Evolutionary conservation across 495 filamentous ascomycete species (phyloP), one percentile per base, ranked within the genome.

Genomic region (Tuber magnatum): DNA sequence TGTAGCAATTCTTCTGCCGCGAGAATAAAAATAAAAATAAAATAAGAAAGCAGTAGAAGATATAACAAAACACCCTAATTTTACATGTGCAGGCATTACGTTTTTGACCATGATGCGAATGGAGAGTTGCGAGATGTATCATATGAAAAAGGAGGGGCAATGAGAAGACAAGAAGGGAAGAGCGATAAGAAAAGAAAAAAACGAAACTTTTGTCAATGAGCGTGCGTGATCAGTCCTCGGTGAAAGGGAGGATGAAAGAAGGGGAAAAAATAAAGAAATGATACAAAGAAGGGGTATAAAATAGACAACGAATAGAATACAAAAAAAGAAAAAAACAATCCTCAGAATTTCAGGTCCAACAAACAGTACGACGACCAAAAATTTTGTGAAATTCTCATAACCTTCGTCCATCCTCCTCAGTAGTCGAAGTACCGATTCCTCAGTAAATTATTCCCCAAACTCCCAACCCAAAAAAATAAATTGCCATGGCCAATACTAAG

Each of bases 381-480:
- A 0, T 35, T 35, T 65, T 20, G 35, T 18, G 12, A 28, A 32
- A 35, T 35, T 28, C 56, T 65, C 56, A 65, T 65, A 65, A 65
- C 56, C 28, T 65, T 65, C 56, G 14, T 65, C 56, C 56, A 32
- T 20, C 56, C 56, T n/a, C 28, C n/a, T 9, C 56, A 28, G 35
- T 14, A 35, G 32, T 3, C 18, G 28, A 65, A 65, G 35, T 35
- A 65, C 18, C 56, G 16, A 65, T 65, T 65, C 56, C 56, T 65
- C 74, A 80, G 61, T 68, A 48, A 71, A 80, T 71, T 46, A 80
- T 74, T 48, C 78, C 78, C 79, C 79, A 80, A 65, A 80, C 68
- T 61, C 72, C 69, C 28, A 80, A 72, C 35, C 79, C 74, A 42
- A 73, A 56, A 69, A 80, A 35, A 68, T 80, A 80, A 42, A 80